These are phyloP conservation scores for Annona cherimola DNA, from an alignment of 164 flowering plant genomes.

Conservation along the genomic window DNA sequence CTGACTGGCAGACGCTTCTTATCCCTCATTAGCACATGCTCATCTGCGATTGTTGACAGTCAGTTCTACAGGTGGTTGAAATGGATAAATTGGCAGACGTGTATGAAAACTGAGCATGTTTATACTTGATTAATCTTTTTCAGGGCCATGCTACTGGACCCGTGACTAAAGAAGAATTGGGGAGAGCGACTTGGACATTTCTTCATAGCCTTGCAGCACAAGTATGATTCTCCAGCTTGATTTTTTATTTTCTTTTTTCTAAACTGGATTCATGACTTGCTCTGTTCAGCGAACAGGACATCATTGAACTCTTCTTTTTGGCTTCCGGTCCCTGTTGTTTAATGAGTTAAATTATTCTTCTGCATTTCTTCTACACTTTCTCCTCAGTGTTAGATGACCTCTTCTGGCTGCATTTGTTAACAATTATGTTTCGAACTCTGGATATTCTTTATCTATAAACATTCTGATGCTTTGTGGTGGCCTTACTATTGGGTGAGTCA, in stretches of 20 bases:
- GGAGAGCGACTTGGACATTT: conserved; percentile 96
- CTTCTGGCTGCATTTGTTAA: background rate
- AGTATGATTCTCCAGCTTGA: conserved; percentile 30
- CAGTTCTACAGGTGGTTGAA: background rate
- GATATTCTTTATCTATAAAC: too few relatives aligned
- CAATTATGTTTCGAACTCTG: background rate
- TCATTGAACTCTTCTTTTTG: background rate
- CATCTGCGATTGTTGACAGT: background rate
- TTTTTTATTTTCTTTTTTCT: background rate
- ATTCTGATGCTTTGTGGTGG: too few relatives aligned
- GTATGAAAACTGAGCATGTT: background rate
- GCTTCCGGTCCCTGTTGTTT: background rate
- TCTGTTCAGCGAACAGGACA: background rate
- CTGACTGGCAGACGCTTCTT: background rate
- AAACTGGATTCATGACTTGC: background rate
- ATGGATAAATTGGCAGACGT: background rate
- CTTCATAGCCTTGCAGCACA: conserved; percentile 96
- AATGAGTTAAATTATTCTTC: background rate
- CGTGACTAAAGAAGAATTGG: conserved; percentile 83
- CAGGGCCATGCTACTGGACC: conserved; percentile 53
- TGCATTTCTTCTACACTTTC: background rate
- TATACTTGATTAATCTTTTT: background rate
- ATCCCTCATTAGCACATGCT: background rate
- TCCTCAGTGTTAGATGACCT: too few relatives aligned
- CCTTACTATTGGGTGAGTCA: too few relatives aligned